Evolutionary conservation across 257 asterid species (phyloP), one percentile per base, ranked within the genome.

Genomic region (Nicotiana paniculata): DNA sequence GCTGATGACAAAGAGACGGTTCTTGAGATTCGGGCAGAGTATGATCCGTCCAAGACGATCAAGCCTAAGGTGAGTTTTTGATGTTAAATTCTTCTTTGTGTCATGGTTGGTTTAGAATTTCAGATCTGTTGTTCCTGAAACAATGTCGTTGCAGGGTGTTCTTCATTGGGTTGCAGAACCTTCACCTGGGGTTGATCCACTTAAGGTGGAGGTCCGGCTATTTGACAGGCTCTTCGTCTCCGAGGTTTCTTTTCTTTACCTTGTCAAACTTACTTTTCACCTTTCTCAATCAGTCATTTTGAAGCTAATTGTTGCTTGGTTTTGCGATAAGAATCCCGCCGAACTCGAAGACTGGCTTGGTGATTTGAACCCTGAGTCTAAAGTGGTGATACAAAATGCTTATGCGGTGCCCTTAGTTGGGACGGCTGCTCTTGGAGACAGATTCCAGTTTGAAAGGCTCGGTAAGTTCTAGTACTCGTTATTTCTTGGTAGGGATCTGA

Each of bases 161-260:
- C 94, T 96, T 85, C 99, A 96, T 86, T 94, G 97, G 98, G 98
- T 96, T 68, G 84, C 97, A 11, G 97, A 93, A 84, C 87, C 98
- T 82, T 84, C 94, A 64, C 88, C 94, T 4, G 97, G 97, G 35
- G 88, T 82, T 39, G 88, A 92, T 58, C 98, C 98, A 51, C 90
- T 94, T 12, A 92, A 88, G 86, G 93, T 93, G 86, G 98, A 96
- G 87, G 93, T 93, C 87, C 85, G 99, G 86, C 86, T 95, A 84
- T 91, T 93, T 82, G 93, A 93, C 70, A 94, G 87, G 86, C 90
- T 96, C 86, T 96, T 96, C 89, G 83, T 68, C 39, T 96, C 99
- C 12, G 99, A 96, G 99, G 99, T 95, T 81, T 30, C 88, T 55
- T 81, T 46, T 43, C 37, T 74, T 59, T 59, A 65, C 65, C 79